Conservation (phyloP, 2,329 filamentous ascomycete species). For the Ceratocystis colombiana region DNA sequence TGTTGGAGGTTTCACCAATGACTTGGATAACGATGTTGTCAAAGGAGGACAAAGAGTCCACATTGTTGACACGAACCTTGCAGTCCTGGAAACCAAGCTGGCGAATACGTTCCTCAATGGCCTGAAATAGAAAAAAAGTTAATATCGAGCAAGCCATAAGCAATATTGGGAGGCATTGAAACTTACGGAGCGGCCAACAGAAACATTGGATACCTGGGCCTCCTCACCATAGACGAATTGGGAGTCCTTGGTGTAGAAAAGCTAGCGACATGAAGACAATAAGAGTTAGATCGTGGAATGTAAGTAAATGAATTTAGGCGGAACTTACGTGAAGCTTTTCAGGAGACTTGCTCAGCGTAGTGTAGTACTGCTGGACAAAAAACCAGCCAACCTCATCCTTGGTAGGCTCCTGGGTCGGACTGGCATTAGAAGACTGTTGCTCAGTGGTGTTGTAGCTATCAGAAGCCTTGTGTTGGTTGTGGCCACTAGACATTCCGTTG, state of each 20-base stretch:
- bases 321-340: slow-evolving; percentile 73
- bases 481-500: slow-evolving; percentile 45
- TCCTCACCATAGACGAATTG: slow-evolving; percentile 90
- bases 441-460: slow-evolving; percentile 32
- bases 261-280: slow-evolving; percentile 35
- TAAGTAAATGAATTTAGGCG: not conserved
- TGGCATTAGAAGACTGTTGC: slow-evolving; percentile 26
- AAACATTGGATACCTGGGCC: slow-evolving; percentile 76
- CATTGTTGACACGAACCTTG: slow-evolving; percentile 96
- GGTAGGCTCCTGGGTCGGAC: slow-evolving; percentile 40
- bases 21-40: slow-evolving; percentile 96
- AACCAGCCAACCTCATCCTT: slow-evolving; percentile 99
- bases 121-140: slow-evolving; percentile 41
- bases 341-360: slow-evolving; percentile 84
- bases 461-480: slow-evolving; percentile 35
- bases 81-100: slow-evolving; percentile 88
- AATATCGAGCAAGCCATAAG: slow-evolving; percentile 24
- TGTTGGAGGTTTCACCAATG: slow-evolving; percentile 96
- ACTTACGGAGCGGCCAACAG: slow-evolving; percentile 70
- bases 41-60: slow-evolving; percentile 87
- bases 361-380: slow-evolving; percentile 99
- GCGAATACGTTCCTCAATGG: slow-evolving; percentile 90
- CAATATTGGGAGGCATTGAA: slow-evolving; percentile 12
- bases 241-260: slow-evolving; percentile 94
- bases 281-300: not conserved